Evolutionary conservation across 2,329 filamentous ascomycete genomes (phyloP), one percentile per base, ranked within the genome.

Genomic region (Colletotrichum brevisporum): DNA sequence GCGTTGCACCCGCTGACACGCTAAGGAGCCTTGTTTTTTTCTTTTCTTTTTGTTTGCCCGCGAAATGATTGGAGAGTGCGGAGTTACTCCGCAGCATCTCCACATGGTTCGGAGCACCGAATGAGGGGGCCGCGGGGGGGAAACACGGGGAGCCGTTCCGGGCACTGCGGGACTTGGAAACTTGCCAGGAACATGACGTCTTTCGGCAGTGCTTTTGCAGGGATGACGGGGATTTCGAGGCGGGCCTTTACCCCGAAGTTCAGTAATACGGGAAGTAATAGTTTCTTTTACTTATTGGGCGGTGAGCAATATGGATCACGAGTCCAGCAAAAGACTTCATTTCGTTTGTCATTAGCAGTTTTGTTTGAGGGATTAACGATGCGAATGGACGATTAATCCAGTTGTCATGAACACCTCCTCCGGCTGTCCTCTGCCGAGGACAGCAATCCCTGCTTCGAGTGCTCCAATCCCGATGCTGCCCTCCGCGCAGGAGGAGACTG

Each of bases 171-270:
- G 21, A 24, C 21, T 24, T 24, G 21, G 21, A 24, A 3, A 3
- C 21, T 24, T 36, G 50, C 50, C 50, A 39, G 59, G 50, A 54
- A 62, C 39, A 54, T 62, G 50, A 62, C 50, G 59, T 62, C 59
- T 47, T 16, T n/a, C 24, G 26, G 39, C 41, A 54, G 39, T 12
- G 4, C 3, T 6, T 47, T 45, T 62, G 59, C 50, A 50, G 59
- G 59, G 59, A 24, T 10, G 12, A 36, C 9, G 26, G 54, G 2
- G 45, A 16, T 39, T 45, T 43, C 12, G 18, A 39, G 54, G 26
- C 12, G 54, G 53, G 36, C 12, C 26, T 43, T 26, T 36, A 36
- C 31, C 31, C 31, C 31, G 31, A 36, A 36, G 8, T 36, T 36
- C 10, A 36, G 31, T 10, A 9, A 36, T 36, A 36, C 31, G 31